phyloP scores from a whole-genome alignment of 768 basidiomycete species.

The Zangia roseola region DNA sequence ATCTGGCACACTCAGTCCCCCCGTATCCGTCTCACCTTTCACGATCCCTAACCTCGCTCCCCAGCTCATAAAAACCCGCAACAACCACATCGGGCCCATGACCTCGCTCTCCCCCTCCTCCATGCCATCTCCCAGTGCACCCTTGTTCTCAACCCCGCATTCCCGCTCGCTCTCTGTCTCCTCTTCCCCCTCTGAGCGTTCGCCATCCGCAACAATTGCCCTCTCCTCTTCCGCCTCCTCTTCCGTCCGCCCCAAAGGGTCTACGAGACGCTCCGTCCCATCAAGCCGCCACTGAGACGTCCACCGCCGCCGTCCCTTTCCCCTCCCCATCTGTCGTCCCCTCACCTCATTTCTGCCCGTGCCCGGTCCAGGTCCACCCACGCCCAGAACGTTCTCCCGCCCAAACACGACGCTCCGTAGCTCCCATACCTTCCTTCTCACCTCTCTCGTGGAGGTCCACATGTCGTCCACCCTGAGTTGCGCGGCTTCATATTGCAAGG shows the following conservation, averaged over 20 bases:
- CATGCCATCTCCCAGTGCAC: conserved; percentile 10
- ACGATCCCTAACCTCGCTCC: conserved; percentile 59
- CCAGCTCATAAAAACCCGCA: conserved; percentile 78
- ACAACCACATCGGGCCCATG: conserved; percentile 74
- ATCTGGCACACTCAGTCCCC: conserved; percentile 12
- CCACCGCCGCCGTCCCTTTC: conserved; percentile 47
- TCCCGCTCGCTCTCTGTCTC: conserved; percentile 32
- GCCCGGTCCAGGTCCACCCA: conserved; percentile 35
- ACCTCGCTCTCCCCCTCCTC: conserved; percentile 50
- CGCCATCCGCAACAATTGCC: conserved; percentile 29
- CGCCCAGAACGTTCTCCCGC: conserved; percentile 45
- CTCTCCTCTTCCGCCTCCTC: conserved; percentile 75
- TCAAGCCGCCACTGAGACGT: conserved; percentile 63
- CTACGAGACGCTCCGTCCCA: conserved; percentile 60
- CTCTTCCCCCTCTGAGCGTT: conserved; percentile 28
- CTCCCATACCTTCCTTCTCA: conserved; percentile 60
- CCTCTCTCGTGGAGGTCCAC: conserved; percentile 62
- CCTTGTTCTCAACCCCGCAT: conserved; percentile 19
- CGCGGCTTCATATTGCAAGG: conserved; percentile 68
- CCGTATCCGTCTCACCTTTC: conserved; percentile 20
- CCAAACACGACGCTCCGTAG: conserved; percentile 71
- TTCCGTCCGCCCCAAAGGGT: conserved; percentile 68
- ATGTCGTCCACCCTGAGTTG: conserved; percentile 66
- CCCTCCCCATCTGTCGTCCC: conserved; percentile 38
- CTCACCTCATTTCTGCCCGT: conserved; percentile 54